These are phyloP conservation scores for Phytophthora chlamydospora DNA, from an alignment of 352 stramenopile species.

Conservation along the genomic window DNA sequence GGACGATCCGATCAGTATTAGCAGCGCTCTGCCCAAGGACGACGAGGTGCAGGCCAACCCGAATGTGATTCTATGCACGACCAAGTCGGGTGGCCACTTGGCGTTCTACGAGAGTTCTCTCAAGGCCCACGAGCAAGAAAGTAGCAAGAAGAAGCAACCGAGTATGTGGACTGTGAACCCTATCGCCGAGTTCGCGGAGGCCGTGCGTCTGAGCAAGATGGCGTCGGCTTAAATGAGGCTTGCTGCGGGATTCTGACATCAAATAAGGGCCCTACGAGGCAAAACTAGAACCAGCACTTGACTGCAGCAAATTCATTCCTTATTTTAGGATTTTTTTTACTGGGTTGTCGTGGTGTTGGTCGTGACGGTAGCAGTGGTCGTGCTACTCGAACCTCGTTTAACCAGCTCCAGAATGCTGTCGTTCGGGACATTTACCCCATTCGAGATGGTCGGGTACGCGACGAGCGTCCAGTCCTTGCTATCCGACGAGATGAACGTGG, in stretches of 20 bases:
- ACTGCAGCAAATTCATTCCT: background rate
- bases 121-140: conserved; percentile 13
- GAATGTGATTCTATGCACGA: conserved; percentile 72
- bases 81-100: conserved; percentile 68
- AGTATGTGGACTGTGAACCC: conserved; percentile 57
- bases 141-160: conserved; percentile 12
- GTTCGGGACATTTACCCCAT: conserved; percentile 8
- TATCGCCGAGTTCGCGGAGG: conserved; percentile 63
- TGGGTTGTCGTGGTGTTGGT: conserved; percentile 6
- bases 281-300: background rate
- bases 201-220: conserved; percentile 38
- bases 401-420: conserved; percentile 28
- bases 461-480: conserved; percentile 43
- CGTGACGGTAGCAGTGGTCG: background rate
- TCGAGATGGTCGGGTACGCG: conserved; percentile 25
- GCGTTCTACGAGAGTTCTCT: conserved; percentile 64
- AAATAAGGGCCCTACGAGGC: conserved; percentile 2
- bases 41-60: conserved; percentile 49
- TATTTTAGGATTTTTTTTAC: background rate
- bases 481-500: conserved; percentile 27
- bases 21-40: conserved; percentile 37
- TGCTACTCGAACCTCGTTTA: conserved; percentile 16
- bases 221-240: conserved; percentile 11
- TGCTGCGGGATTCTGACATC: background rate
- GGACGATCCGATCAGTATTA: conserved; percentile 69